Evolutionary conservation across 2,329 filamentous ascomycete species (phyloP).

Genomic region (Pseudogymnoascus sp.): DNA sequence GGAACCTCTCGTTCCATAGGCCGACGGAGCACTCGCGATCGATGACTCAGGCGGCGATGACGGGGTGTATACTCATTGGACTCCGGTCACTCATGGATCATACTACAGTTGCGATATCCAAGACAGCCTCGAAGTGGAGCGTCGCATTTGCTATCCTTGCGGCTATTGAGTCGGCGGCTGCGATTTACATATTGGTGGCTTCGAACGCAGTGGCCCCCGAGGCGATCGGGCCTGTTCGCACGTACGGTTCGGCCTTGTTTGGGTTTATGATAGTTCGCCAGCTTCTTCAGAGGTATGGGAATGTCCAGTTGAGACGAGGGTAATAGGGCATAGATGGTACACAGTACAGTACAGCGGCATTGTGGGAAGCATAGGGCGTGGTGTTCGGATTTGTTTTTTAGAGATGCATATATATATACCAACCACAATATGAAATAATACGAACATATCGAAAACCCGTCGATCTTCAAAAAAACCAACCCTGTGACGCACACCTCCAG

Average conservation of each 20-base stretch:
- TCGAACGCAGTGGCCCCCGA: background rate
- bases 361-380: background rate
- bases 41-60: constrained; percentile 12
- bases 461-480: background rate
- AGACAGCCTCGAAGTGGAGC: background rate
- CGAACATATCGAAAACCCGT: background rate
- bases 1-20: constrained; percentile 12
- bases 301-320: background rate
- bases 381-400: constrained; percentile 10
- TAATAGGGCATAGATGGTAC: background rate
- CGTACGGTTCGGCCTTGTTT: background rate
- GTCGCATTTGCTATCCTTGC: background rate
- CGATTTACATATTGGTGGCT: background rate
- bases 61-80: constrained; percentile 10
- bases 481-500: background rate
- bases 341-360: background rate
- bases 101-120: background rate
- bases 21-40: constrained; percentile 12
- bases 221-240: background rate
- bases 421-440: background rate
- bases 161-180: background rate
- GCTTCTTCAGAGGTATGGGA: background rate
- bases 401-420: background rate
- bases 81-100: constrained; percentile 15
- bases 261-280: background rate